Evolutionary conservation across 129 eudicot species (phyloP), one percentile per base, ranked within the genome.

Genomic region (Arctium lappa): DNA sequence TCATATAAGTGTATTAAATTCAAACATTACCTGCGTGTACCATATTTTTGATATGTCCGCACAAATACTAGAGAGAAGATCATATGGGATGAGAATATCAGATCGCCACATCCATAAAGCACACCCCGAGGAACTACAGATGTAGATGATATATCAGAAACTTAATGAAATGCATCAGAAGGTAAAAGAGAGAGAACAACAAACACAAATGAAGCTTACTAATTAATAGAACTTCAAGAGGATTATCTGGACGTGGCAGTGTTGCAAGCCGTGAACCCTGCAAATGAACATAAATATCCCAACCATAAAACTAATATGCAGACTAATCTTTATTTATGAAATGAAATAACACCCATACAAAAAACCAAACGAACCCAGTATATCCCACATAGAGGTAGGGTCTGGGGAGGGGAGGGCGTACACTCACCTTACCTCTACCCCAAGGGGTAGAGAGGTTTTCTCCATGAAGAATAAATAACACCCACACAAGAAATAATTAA

Each of bases 11-110:
- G 39, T 7, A 44, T 39, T 44, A 73, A 53, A 53, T 46, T 31
- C 12, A 39, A 81, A 11, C 31, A 34, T 82, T 91, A 94, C 98
- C 97, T 94, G 81, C 76, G 84, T 40, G 98, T 88, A 32, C 98
- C 98, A 72, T 94, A 94, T 86, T 92, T 92, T n/a, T 94, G 93
- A 87, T 92, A 94, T 11, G 96, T 94, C 78, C 96, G 92, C 50
- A 94, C 97, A 86, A 94, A 94, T 66, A 91, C 94, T 16, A 94
- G 91, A 65, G 98, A 90, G 83, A 94, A 94, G 74, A 94, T 94
- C 98, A 92, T 94, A 82, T 94, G 98, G 15, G 98, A 94, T 69
- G 97, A 94, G 80, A 94, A 94, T 83, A 92, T 94, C 38, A 94
- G 79, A 82, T 92, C 98, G 76, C 98, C 98, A 81, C 98, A 94